Base-by-base conservation (phyloP, 2,329 filamentous ascomycete genomes). In the Exophiala lecanii-corni region DNA sequence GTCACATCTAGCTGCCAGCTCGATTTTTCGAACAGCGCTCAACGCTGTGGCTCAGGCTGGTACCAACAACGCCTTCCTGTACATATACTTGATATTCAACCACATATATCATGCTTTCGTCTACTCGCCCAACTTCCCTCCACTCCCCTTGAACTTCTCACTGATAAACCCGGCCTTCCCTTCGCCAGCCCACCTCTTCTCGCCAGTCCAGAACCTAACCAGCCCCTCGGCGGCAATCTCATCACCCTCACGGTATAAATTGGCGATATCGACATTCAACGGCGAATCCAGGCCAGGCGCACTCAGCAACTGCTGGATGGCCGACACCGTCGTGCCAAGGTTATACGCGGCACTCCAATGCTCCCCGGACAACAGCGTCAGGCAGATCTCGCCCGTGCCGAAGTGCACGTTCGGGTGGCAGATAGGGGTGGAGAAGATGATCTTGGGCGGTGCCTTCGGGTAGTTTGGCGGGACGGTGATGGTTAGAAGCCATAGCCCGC, bases 271-370 rank as follows among this genome's bases (percentile, higher is more conserved):
- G 7, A 71, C 64, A 52, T 73, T 73, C 35, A 73, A 53, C 36
- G 70, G 70, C 41, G 66, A 70, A 32, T 73, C 70, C 9, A 68
- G 62, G 12, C 62, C 58, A 18, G 70, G 69, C 41, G 70, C 63
- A 7, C 59, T 67, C 37, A 73, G 57, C 43, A 73, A 55, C 57
- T 69, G 65, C 41, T 73, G 69, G 18, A 73, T 64, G 3, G 70
- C 69, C 6, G 64, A 64, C 39, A 73, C 56, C 2, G 66, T 70
- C n/a, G 58, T 60, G 10, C 61, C 64, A 3, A 97, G 75, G 30
- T 83, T 89, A 65, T 95, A 92, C 13, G 87, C 81, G 1, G 89
- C 86, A 46, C 86, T 84, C 91, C 91, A 97, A 13, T 82, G 76
- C 59, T 71, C 67, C 1, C 69, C 72, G 47, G 78, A 80, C 38